Evolutionary conservation across 495 filamentous ascomycete species (phyloP).

Genomic region (Friedmanniomyces simplex): DNA sequence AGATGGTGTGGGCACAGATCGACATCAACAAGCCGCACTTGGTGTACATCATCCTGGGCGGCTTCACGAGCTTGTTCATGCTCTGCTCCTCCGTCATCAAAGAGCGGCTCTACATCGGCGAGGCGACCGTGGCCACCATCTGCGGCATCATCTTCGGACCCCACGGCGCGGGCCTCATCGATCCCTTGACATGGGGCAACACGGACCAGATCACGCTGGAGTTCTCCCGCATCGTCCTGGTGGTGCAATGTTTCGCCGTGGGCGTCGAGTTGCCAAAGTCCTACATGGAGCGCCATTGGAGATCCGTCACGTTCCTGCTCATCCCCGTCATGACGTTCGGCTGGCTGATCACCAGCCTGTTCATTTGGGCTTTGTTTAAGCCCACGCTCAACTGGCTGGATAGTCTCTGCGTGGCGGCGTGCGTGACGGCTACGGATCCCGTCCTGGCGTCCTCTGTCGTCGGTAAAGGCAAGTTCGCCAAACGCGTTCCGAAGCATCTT

Average conservation of each 20-base stretch:
- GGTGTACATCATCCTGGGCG: conserved; percentile 97
- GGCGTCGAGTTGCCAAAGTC: conserved; percentile 94
- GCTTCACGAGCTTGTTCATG: conserved; percentile 98
- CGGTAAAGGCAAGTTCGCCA: conserved; percentile 97
- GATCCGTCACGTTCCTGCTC: conserved; percentile 76
- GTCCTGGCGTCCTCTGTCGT: conserved; percentile 97
- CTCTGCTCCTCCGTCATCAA: conserved; percentile 95
- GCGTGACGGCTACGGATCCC: conserved; percentile 95
- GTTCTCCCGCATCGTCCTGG: conserved; percentile 92
- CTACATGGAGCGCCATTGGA: conserved; percentile 99
- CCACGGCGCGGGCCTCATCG: conserved; percentile 82
- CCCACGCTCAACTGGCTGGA: conserved; percentile 74
- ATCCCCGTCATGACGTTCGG: conserved; percentile 96
- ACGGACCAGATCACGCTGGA: conserved; percentile 92
- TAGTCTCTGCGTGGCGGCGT: conserved; percentile 75
- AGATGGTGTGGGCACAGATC: conserved; percentile 89
- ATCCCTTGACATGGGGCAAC: conserved; percentile 80
- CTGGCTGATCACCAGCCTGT: conserved; percentile 89
- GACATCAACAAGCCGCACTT: conserved; percentile 89
- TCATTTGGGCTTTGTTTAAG: conserved; percentile 88
- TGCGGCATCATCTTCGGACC: conserved; percentile 97
- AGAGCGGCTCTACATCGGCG: conserved; percentile 96
- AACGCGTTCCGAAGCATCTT: conserved; percentile 92
- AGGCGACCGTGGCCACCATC: conserved; percentile 92
- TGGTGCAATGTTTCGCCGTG: conserved; percentile 98